phyloP scores from a whole-genome alignment of 768 basidiomycete species.

The Macrocybe gigantea region DNA sequence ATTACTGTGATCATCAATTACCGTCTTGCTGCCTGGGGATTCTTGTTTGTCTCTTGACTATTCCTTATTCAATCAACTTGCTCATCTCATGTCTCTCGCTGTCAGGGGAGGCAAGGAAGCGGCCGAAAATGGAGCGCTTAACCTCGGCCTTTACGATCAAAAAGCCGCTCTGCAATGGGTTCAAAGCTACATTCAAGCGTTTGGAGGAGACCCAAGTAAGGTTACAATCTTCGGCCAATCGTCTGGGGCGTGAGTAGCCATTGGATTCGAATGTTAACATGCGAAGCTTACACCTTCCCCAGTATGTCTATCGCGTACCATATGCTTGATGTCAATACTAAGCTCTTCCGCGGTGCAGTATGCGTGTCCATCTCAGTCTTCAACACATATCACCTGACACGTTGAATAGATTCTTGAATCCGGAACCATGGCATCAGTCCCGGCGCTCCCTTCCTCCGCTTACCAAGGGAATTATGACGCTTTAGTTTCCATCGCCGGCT shows the following conservation, averaged over 20 bases:
- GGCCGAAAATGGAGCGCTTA: slow-evolving; percentile 28
- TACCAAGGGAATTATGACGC: slow-evolving; percentile 29
- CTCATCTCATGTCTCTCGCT: neutral
- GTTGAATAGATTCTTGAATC: slow-evolving; percentile 36
- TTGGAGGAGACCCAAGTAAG: slow-evolving; percentile 35
- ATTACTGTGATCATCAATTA: slow-evolving; percentile 14
- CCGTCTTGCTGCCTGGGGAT: slow-evolving; percentile 14
- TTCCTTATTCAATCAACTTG: neutral
- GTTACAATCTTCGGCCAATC: slow-evolving; percentile 53
- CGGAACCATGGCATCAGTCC: slow-evolving; percentile 23
- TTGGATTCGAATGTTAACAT: slow-evolving; percentile 4
- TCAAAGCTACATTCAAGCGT: slow-evolving; percentile 49
- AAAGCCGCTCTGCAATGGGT: slow-evolving; percentile 46
- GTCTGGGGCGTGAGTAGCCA: slow-evolving; percentile 42
- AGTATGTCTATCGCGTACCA: slow-evolving; percentile 27
- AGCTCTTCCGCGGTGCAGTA: slow-evolving; percentile 28
- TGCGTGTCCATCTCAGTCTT: neutral
- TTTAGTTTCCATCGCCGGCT: slow-evolving; percentile 27
- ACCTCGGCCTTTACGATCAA: slow-evolving; percentile 43
- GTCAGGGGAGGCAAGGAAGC: slow-evolving; percentile 21
- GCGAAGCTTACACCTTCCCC: neutral
- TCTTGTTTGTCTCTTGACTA: slow-evolving; percentile 8
- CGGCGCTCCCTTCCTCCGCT: slow-evolving; percentile 22
- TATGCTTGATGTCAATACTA: slow-evolving; percentile 24
- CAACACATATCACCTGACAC: neutral